Percentiles rank a stretch among this genome's conserved stretches.
These are phyloP conservation scores for Globisporangium acanthophoron DNA, from an alignment of 352 stramenopile species.

Conservation along the genomic window DNA sequence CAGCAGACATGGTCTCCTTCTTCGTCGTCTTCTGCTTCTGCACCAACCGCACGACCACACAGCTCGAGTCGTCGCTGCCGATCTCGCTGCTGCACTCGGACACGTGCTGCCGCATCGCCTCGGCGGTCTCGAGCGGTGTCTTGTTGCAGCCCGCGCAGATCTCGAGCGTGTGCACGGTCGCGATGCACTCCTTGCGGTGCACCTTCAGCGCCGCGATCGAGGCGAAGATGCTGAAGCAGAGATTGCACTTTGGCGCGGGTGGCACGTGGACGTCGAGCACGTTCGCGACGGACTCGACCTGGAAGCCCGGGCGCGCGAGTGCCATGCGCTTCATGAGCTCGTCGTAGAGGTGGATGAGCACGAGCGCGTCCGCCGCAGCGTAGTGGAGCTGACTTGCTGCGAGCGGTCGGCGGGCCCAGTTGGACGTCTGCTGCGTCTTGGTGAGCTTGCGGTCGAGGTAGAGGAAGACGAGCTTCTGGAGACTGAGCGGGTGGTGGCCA, in stretches of 20 bases:
- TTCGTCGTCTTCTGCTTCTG: slow-evolving; percentile 5
- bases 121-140: slow-evolving; percentile 37
- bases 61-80: slow-evolving; percentile 8
- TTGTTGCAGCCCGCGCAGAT: slow-evolving; percentile 42
- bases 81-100: slow-evolving; percentile 24
- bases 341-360: slow-evolving; percentile 69
- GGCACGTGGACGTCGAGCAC: slow-evolving; percentile 57
- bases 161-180: slow-evolving; percentile 27
- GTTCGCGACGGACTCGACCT: slow-evolving; percentile 41
- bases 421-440: slow-evolving; percentile 78
- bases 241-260: slow-evolving; percentile 35
- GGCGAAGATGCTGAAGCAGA: slow-evolving; percentile 47
- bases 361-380: slow-evolving; percentile 61
- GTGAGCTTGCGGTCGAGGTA: slow-evolving; percentile 63
- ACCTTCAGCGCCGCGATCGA: slow-evolving; percentile 25
- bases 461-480: slow-evolving; percentile 74
- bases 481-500: slow-evolving; percentile 46
- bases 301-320: slow-evolving; percentile 24
- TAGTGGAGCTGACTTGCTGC: slow-evolving; percentile 56
- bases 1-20: background rate
- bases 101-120: slow-evolving; percentile 38
- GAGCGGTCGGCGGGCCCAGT: slow-evolving; percentile 68
- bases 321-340: slow-evolving; percentile 36
- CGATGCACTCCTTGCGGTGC: slow-evolving; percentile 39
- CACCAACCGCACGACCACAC: slow-evolving; percentile 4